These are phyloP conservation scores for Penicillium sp. DNA, from an alignment of 2,329 filamentous ascomycete species.

Conservation along the genomic window DNA sequence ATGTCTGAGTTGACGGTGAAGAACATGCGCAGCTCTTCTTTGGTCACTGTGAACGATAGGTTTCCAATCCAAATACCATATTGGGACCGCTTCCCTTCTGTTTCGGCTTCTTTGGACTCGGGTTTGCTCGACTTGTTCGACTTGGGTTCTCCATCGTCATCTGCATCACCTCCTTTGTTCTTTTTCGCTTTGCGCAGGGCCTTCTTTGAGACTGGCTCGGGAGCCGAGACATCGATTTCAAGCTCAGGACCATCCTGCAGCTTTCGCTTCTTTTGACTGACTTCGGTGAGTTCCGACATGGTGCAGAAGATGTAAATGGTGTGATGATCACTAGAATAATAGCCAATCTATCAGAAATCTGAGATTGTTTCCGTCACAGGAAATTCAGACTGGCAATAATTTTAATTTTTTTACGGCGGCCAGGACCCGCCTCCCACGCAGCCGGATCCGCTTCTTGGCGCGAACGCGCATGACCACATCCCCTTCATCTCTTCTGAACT, in stretches of 20 bases:
- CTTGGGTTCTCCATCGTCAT: constrained; percentile 24
- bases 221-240: constrained; percentile 79
- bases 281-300: constrained; percentile 26
- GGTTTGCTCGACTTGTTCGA: constrained; percentile 22
- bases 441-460: constrained; percentile 16
- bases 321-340: background rate
- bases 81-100: constrained; percentile 53
- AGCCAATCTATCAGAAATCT: background rate
- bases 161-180: constrained; percentile 20
- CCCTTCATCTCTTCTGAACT: constrained; percentile 8
- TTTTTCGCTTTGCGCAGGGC: constrained; percentile 85
- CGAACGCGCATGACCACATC: constrained; percentile 12
- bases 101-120: constrained; percentile 27
- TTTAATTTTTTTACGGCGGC: constrained; percentile 25
- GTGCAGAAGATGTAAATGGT: constrained; percentile 2
- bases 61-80: constrained; percentile 96
- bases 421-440: constrained; percentile 22
- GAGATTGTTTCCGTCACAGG: background rate
- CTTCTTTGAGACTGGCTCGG: constrained; percentile 91
- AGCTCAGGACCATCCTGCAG: constrained; percentile 53
- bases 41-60: constrained; percentile 71
- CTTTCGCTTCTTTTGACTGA: constrained; percentile 60
- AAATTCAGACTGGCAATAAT: constrained; percentile 6
- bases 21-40: constrained; percentile 67
- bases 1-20: constrained; percentile 63